Evolutionary conservation across 2,329 filamentous ascomycete species (phyloP).

Genomic region (Claviceps sp.): DNA sequence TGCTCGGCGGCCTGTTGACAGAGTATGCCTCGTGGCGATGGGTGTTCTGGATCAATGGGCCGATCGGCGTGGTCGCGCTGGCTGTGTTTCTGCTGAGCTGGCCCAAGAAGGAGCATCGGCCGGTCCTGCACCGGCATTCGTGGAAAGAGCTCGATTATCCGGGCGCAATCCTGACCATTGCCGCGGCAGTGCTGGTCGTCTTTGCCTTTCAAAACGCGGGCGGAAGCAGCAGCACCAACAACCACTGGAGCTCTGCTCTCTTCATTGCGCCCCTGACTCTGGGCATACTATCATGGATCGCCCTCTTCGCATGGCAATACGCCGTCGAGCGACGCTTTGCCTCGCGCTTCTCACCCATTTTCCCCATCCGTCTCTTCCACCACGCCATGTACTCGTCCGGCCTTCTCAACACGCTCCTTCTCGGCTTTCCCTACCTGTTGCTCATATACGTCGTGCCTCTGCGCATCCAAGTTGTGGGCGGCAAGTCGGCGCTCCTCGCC

Average conservation of each 20-base stretch:
- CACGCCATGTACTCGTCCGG: slow-evolving; percentile 31
- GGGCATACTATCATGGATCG: slow-evolving; percentile 16
- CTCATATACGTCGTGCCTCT: slow-evolving; percentile 36
- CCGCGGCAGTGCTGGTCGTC: slow-evolving; percentile 39
- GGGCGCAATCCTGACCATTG: slow-evolving; percentile 39
- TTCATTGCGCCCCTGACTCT: slow-evolving; percentile 19
- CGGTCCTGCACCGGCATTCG: slow-evolving; percentile 21
- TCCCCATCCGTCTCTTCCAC: slow-evolving; percentile 34
- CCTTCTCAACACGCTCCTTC: slow-evolving; percentile 30
- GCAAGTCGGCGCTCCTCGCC: slow-evolving; percentile 29
- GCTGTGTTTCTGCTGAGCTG: slow-evolving; percentile 34
- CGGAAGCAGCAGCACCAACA: slow-evolving; percentile 2
- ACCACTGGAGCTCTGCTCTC: slow-evolving; percentile 28
- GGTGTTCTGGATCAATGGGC: slow-evolving; percentile 48
- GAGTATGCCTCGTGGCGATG: slow-evolving; percentile 37
- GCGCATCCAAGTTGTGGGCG: slow-evolving; percentile 35
- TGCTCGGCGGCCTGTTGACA: slow-evolving; percentile 37
- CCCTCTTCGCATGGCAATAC: slow-evolving; percentile 18
- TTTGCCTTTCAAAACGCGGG: slow-evolving; percentile 43
- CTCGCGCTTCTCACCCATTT: slow-evolving; percentile 22
- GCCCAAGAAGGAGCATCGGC: slow-evolving; percentile 30
- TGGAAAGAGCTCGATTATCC: slow-evolving; percentile 40
- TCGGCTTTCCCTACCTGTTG: slow-evolving; percentile 37
- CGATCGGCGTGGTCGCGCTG: slow-evolving; percentile 33
- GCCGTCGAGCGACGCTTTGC: slow-evolving; percentile 12